Base-by-base conservation (phyloP, 768 basidiomycete species). In the Leccinum uliginosum region DNA sequence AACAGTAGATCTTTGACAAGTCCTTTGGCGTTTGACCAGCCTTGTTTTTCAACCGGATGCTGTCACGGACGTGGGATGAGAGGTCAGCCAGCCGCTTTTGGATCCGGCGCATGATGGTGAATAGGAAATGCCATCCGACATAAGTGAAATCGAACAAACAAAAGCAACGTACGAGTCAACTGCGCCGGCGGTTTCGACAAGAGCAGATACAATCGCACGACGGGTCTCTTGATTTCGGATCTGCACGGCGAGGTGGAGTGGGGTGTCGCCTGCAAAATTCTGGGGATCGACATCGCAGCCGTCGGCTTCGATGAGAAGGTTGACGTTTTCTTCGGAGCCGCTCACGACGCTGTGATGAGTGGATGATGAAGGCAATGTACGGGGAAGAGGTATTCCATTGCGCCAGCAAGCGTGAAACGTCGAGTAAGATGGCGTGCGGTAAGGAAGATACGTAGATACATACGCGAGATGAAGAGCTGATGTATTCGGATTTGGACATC, bases 391-490 rank as follows among this genome's bases (percentile, higher is more conserved):
- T 3, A 19, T 43, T 43, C 17, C 15, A 8, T 8, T 35, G 17
- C 15, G 35, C 2, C 8, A 17, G 19, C 40, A 4, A 53, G 6
- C 49, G 19, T 19, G 50, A n/a, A 24, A 19, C 4, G 30, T 64
- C 45, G 49, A 49, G 45, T 17, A 6, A 34, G 43, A 21, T n/a
- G 24, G 15, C 19, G 27, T 0, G 12, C 35, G 50, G 34, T 43
- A n/a, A 35, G n/a, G 23, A 19, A 12, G 2, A 7, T 19, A 47
- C 4, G 52, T 44, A 34, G n/a, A 14, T 14, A 67, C 69, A 24
- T 57, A 71, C 69, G 71, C 69, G 40, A 69, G 62, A 55, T 71
- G 69, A 26, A 71, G 71, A 45, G 71, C 69, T 71, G 56, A 51
- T 21, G 29, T 45, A 17, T 43, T 43, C 38, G 47, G 17, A 34